phyloP scores from a whole-genome alignment of 345 rosid species.

The Gynandropsis gynandra region DNA sequence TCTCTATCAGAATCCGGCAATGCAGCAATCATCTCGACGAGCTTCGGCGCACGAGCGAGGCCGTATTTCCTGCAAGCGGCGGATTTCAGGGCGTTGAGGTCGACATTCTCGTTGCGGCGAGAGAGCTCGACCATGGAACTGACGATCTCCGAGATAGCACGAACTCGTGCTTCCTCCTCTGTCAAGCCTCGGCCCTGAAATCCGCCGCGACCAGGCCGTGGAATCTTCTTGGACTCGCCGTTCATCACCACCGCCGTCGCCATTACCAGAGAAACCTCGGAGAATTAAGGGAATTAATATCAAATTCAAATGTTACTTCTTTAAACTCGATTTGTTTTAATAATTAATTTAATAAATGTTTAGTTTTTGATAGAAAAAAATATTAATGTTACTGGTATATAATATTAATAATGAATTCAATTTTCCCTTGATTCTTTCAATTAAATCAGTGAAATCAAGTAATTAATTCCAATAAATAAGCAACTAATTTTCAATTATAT shows the following conservation, averaged over 20 bases:
- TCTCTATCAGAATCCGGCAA: slow-evolving; percentile 88
- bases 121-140: slow-evolving; percentile 92
- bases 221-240: slow-evolving; percentile 47
- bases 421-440: too few species aligned
- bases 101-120: slow-evolving; percentile 82
- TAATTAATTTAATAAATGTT: too few species aligned
- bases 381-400: too few species aligned
- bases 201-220: slow-evolving; percentile 90
- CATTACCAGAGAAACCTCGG: slow-evolving; percentile 26
- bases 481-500: too few species aligned
- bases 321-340: too few species aligned
- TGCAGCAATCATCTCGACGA: slow-evolving; percentile 98
- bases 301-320: too few species aligned
- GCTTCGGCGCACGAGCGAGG: slow-evolving; percentile 83
- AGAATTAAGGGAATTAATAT: too few species aligned
- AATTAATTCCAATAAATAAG: too few species aligned
- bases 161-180: slow-evolving; percentile 90
- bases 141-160: slow-evolving; percentile 91
- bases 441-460: too few species aligned
- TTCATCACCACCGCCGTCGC: slow-evolving; percentile 50
- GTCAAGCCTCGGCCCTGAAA: slow-evolving; percentile 72
- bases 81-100: slow-evolving; percentile 85
- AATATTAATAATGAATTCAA: too few species aligned
- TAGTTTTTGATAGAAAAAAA: too few species aligned
- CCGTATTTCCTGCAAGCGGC: slow-evolving; percentile 95